phyloP scores from a whole-genome alignment of 371 early-diverging fungal species.

The Rhizopus arrhizus region DNA sequence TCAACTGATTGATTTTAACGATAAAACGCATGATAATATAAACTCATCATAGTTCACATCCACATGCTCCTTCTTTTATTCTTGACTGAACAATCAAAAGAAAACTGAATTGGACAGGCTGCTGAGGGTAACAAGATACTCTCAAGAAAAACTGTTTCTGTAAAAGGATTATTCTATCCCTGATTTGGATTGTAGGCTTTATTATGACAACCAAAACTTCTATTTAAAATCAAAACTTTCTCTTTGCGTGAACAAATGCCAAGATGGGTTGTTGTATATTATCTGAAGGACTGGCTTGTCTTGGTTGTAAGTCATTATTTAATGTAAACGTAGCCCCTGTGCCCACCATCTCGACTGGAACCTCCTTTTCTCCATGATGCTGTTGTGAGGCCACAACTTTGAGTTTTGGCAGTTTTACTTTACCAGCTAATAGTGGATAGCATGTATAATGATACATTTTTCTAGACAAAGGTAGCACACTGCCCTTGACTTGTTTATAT shows the following conservation, averaged over 20 bases:
- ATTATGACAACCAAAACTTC: too few relatives aligned
- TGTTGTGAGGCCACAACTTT: constrained; percentile 48
- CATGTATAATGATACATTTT: constrained; percentile 43
- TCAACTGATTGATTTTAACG: too few relatives aligned
- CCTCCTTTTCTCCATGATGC: constrained; percentile 40
- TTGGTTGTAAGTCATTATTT: constrained; percentile 29
- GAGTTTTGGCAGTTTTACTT: constrained; percentile 55
- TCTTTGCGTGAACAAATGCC: constrained; percentile 24
- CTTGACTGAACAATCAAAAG: too few relatives aligned
- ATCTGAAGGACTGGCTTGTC: constrained; percentile 7
- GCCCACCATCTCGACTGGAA: constrained; percentile 37
- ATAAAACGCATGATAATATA: too few relatives aligned
- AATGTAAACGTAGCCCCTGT: constrained; percentile 20
- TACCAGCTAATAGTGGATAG: constrained; percentile 54
- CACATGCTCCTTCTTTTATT: too few relatives aligned
- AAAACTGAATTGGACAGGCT: too few relatives aligned
- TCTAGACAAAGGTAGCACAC: constrained; percentile 58
- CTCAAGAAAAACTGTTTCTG: too few relatives aligned
- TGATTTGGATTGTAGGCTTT: too few relatives aligned
- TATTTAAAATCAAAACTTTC: constrained; percentile 11
- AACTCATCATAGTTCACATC: too few relatives aligned
- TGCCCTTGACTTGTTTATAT: constrained; percentile 59
- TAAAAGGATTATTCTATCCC: too few relatives aligned
- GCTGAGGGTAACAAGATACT: too few relatives aligned
- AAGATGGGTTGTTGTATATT: constrained; percentile 6